phyloP scores from a whole-genome alignment of 768 basidiomycete genomes.

The Trametes meyenii region DNA sequence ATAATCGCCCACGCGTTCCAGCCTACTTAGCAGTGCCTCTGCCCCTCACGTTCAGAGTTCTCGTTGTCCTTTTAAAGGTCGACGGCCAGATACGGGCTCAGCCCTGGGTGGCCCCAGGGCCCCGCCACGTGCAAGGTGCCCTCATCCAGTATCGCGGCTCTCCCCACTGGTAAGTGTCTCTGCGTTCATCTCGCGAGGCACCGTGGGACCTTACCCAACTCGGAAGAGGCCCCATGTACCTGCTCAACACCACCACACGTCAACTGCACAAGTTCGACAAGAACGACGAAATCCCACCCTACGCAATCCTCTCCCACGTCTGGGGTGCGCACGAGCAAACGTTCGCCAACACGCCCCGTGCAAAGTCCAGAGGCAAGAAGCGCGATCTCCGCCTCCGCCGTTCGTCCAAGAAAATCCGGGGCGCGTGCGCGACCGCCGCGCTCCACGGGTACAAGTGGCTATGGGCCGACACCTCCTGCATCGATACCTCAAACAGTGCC shows the following conservation, averaged over 20 bases:
- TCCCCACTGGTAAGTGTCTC: neutral
- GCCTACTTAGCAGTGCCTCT: too few relatives aligned
- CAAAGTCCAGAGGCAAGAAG: neutral
- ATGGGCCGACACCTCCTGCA: constrained; percentile 21
- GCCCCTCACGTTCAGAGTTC: too few relatives aligned
- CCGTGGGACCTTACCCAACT: neutral
- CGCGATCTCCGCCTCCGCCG: constrained; percentile 1
- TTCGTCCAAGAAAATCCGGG: constrained; percentile 8
- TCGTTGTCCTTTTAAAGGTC: too few relatives aligned
- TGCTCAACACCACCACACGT: constrained; percentile 4
- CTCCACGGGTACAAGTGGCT: constrained; percentile 11
- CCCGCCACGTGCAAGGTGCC: too few relatives aligned
- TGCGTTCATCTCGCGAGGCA: neutral
- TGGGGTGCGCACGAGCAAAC: constrained; percentile 17
- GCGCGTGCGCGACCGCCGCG: constrained; percentile 6
- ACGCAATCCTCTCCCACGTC: constrained; percentile 20
- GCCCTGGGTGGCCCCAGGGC: too few relatives aligned
- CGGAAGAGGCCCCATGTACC: neutral
- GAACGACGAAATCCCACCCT: constrained; percentile 1
- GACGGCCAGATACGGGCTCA: too few relatives aligned
- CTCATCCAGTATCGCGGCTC: too few relatives aligned
- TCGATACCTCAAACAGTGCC: constrained; percentile 17
- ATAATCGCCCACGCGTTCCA: too few relatives aligned
- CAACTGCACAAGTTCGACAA: constrained; percentile 1
- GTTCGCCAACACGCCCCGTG: constrained; percentile 9